Base-by-base conservation (phyloP, 352 stramenopile species). In the Halophytophthora batemanensis region DNA sequence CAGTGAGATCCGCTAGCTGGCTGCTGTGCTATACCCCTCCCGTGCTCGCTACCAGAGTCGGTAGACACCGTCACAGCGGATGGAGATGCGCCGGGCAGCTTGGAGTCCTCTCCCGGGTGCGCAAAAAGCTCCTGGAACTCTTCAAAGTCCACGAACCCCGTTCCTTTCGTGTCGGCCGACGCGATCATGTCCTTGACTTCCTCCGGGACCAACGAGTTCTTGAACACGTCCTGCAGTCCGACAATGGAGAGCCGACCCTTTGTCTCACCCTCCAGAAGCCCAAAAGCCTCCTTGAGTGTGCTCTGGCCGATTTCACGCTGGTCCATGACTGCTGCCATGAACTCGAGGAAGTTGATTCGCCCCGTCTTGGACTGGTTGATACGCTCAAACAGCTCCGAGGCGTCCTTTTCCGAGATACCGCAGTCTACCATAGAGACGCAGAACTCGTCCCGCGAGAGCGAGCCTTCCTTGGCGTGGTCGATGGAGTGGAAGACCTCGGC, bases 341-440 rank as follows among this genome's bases (percentile, higher is more conserved):
- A 98, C 74, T 98, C 96, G 5, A 97, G 87, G 58, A 98, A 98
- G 54, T 96, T 88, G 29, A 98, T 95, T 33, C 88, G 59, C 0
- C 88, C 87, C 8, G 59, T 80, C 53, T 88, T 90, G 28, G 74
- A 87, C 57, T 90, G 81, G 50, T 92, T 87, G 44, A 92, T 90
- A 13, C 75, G 79, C 17, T 61, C 58, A 41, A 92, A 92, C 5
- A 90, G 61, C 19, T 95, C 83, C 17, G 80, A 64, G 0, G 87
- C 76, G 42, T 97, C 92, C 37, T 90, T 80, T 45, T 62, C 59
- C 3, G 71, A 71, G 19, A 88, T 68, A 3, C 89, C 84, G 44
- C 88, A 87, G 59, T 97, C 90, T 28, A 98, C 68, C 46, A 96
- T 90, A 7, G 93, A 90, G 19, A 74, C 82, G 48, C 96, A 86